Evolutionary conservation across 495 filamentous ascomycete species (phyloP).

Genomic region (Copromyces sp.): DNA sequence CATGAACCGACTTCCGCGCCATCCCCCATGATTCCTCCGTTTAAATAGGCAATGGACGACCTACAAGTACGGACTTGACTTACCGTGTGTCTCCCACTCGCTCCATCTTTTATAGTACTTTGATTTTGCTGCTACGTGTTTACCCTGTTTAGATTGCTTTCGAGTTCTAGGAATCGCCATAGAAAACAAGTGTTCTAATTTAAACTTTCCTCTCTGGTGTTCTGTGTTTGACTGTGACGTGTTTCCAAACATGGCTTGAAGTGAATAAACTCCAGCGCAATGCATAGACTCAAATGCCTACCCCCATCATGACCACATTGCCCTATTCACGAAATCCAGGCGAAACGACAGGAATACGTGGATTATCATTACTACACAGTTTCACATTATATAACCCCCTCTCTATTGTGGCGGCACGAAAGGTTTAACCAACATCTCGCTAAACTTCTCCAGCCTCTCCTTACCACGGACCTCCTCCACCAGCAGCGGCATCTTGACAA

Average conservation of each 20-base stretch:
- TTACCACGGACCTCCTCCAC: slow-evolving; percentile 93
- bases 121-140: not conserved
- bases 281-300: not conserved
- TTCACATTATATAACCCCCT: not conserved
- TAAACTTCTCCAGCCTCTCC: slow-evolving; percentile 86
- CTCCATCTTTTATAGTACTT: not conserved
- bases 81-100: not conserved
- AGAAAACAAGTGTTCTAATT: not conserved
- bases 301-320: not conserved
- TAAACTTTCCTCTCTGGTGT: not conserved
- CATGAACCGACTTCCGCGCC: not conserved
- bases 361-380: not conserved
- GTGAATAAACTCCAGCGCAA: not conserved
- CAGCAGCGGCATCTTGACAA: slow-evolving; percentile 92
- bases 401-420: slow-evolving; percentile 60
- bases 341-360: not conserved
- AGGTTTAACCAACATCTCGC: slow-evolving; percentile 82
- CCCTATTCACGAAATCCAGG: not conserved
- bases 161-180: not conserved
- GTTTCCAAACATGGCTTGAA: not conserved
- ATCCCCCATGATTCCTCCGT: not conserved
- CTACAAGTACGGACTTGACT: not conserved
- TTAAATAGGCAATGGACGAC: not conserved
- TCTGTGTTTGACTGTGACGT: not conserved
- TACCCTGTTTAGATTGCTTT: not conserved